phyloP scores from a whole-genome alignment of 352 stramenopile species.

The Globisporangium solare region DNA sequence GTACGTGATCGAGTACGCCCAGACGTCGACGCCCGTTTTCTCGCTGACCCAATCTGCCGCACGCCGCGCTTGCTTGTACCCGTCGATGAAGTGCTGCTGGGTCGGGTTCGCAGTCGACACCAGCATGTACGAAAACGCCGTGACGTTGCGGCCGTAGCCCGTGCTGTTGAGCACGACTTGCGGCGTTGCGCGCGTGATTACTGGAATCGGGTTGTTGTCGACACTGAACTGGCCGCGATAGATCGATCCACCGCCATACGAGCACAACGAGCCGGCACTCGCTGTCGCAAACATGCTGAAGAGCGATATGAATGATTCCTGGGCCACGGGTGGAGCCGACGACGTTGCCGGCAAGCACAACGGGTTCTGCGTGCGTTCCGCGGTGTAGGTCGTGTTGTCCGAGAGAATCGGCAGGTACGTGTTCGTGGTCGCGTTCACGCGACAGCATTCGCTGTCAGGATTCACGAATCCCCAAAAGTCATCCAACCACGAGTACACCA shows the following conservation, averaged over 20 bases:
- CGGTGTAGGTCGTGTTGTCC: conserved; percentile 29
- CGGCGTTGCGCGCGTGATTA: conserved; percentile 22
- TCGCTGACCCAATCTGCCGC: conserved; percentile 66
- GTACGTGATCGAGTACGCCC: conserved; percentile 59
- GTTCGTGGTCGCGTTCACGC: conserved; percentile 29
- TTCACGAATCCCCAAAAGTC: conserved; percentile 70
- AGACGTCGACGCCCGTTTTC: conserved; percentile 58
- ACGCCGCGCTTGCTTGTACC: conserved; percentile 50
- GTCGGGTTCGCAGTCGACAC: conserved; percentile 35
- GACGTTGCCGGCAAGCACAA: conserved; percentile 38
- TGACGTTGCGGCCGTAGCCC: conserved; percentile 41
- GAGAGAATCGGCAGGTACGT: conserved; percentile 37
- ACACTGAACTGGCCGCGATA: conserved; percentile 69
- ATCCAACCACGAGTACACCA: conserved; percentile 70
- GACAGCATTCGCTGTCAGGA: conserved; percentile 61
- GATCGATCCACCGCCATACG: conserved; percentile 54
- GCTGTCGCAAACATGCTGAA: conserved; percentile 65
- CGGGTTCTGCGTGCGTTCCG: conserved; percentile 12
- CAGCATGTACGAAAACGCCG: conserved; percentile 70
- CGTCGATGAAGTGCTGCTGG: conserved; percentile 33
- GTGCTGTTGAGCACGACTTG: conserved; percentile 46
- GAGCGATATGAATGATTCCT: conserved; percentile 60
- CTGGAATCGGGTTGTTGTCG: conserved; percentile 43
- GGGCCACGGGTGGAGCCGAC: conserved; percentile 30
- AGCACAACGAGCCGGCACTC: conserved; percentile 37